Percentiles rank a stretch among this genome's conserved stretches.
These are phyloP conservation scores for Saccharomycopsis sp. DNA, from an alignment of 805 yeast species.

Conservation along the genomic window DNA sequence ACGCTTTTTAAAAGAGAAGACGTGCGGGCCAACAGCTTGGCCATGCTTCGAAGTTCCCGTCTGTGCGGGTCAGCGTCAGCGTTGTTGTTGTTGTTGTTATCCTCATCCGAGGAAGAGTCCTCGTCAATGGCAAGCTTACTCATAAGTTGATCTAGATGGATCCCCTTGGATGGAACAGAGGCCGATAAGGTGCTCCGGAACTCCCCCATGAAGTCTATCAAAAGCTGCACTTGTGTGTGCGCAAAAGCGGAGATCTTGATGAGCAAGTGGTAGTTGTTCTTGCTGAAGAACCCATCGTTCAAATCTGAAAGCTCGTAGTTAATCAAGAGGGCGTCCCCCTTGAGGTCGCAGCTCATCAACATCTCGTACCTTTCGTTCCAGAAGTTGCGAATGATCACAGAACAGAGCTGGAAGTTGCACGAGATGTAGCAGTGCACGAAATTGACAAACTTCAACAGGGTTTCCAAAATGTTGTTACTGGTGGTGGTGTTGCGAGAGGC, in stretches of 20 bases:
- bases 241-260: constrained; percentile 14
- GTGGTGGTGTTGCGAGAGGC: background rate
- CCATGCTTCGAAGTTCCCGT: no score
- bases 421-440: constrained; percentile 10
- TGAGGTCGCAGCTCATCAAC: background rate
- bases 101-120: no score
- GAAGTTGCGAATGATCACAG: constrained; percentile 14
- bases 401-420: constrained; percentile 15
- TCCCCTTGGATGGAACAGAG: no score
- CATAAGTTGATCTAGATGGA: no score
- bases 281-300: constrained; percentile 12
- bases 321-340: constrained; percentile 4
- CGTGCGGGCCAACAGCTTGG: no score
- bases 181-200: no score
- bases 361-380: constrained; percentile 16
- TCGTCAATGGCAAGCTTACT: no score
- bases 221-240: constrained; percentile 3
- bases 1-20: constrained; percentile 6
- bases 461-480: constrained; percentile 4
- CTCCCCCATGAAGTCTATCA: constrained; percentile 5
- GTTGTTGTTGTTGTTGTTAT: no score
- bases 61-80: no score
- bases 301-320: constrained; percentile 15
- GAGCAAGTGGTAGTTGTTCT: constrained; percentile 15
- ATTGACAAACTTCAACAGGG: constrained; percentile 6